Percentiles rank a stretch among this genome's conserved stretches.
phyloP scores from a whole-genome alignment of 2,329 filamentous ascomycete species.

The Aspergillus tubingensis region DNA sequence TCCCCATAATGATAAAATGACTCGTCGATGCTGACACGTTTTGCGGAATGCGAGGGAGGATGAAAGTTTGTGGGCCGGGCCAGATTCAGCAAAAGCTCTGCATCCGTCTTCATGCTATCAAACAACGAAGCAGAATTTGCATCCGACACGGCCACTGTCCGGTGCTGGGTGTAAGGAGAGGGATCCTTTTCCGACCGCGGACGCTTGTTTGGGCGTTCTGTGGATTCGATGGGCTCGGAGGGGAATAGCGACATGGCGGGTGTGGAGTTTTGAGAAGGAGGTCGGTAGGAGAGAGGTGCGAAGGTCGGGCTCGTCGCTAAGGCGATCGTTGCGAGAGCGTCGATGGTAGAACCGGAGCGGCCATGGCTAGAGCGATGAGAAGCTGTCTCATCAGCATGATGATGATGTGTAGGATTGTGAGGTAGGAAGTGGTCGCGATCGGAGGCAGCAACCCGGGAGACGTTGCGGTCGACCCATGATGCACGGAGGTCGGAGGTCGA shows the following conservation, averaged over 20 bases:
- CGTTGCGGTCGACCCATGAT: slow-evolving; percentile 33
- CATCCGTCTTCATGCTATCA: slow-evolving; percentile 50
- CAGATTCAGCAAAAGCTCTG: slow-evolving; percentile 51
- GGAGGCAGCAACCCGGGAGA: slow-evolving; percentile 26
- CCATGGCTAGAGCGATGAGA: slow-evolving; percentile 42
- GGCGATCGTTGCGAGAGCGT: slow-evolving; percentile 54
- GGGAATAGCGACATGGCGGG: slow-evolving; percentile 32
- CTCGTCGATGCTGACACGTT: slow-evolving; percentile 37
- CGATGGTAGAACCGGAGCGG: slow-evolving; percentile 49
- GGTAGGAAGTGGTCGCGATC: slow-evolving; percentile 26
- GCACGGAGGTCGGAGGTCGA: slow-evolving; percentile 32
- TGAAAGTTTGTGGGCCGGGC: slow-evolving; percentile 42
- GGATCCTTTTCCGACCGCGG: slow-evolving; percentile 60
- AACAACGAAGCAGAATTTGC: slow-evolving; percentile 35
- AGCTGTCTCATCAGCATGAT: slow-evolving; percentile 22
- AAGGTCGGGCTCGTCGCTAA: slow-evolving; percentile 52
- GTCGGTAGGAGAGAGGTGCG: slow-evolving; percentile 36
- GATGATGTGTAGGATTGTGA: slow-evolving; percentile 24
- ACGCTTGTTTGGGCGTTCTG: slow-evolving; percentile 59
- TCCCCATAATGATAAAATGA: slow-evolving; percentile 27
- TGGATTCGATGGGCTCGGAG: slow-evolving; percentile 30
- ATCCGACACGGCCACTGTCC: slow-evolving; percentile 27
- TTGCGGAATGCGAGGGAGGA: slow-evolving; percentile 26
- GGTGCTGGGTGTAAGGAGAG: slow-evolving; percentile 42
- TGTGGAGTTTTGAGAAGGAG: slow-evolving; percentile 30